Percentiles rank a stretch among this genome's conserved stretches.
phyloP scores from a whole-genome alignment of 192 early-diverging fungal genomes.

The Globomyces pollinis-pini region DNA sequence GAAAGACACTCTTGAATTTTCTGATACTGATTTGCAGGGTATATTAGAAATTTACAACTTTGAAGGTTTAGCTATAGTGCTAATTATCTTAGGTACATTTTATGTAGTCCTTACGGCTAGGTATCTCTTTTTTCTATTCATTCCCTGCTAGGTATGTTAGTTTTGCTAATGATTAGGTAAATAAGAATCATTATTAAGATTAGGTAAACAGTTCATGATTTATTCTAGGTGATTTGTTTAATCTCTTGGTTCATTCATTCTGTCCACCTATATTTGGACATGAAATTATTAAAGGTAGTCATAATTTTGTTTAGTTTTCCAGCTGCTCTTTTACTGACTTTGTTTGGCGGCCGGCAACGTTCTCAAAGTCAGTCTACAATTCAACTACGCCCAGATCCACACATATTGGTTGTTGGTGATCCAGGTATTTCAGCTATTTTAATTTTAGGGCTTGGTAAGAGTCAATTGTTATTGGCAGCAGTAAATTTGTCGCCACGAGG shows the following conservation, averaged over 20 bases:
- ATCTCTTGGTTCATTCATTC: conserved; percentile 68
- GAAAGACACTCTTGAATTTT: conserved; percentile 65
- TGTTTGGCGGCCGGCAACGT: conserved; percentile 60
- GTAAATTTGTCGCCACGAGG: conserved; percentile 71
- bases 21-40: conserved; percentile 61
- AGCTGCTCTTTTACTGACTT: conserved; percentile 68
- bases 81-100: too few relatives aligned
- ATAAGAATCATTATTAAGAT: too few relatives aligned
- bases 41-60: conserved; percentile 55
- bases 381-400: conserved; percentile 61
- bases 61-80: too few relatives aligned
- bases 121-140: too few relatives aligned
- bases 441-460: conserved; percentile 78
- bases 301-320: conserved; percentile 12
- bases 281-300: conserved; percentile 76
- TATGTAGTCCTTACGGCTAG: too few relatives aligned
- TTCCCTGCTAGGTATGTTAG: too few relatives aligned
- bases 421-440: not conserved
- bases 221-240: conserved; percentile 40
- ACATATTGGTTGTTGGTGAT: conserved; percentile 63
- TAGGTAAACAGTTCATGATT: not conserved
- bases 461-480: conserved; percentile 68
- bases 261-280: conserved; percentile 77
- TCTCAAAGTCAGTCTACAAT: conserved; percentile 18
- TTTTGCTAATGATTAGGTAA: too few relatives aligned